Evolutionary conservation across 1,284 basidiomycete species (phyloP), one percentile per base, ranked within the genome.

Genomic region (Ustilago vetiveriae): DNA sequence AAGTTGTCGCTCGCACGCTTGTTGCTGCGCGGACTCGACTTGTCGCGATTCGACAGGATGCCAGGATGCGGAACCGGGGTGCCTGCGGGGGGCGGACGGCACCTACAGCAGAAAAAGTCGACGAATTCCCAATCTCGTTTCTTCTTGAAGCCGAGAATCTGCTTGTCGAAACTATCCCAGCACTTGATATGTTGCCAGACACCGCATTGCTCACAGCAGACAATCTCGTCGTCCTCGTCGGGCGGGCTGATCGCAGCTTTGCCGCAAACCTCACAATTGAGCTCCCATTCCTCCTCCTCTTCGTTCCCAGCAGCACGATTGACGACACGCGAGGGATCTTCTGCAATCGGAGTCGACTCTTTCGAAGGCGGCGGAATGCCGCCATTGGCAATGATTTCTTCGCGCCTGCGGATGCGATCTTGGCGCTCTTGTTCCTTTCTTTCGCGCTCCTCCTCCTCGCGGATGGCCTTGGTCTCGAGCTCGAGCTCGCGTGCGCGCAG

Each of bases 241-340:
- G 58, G 54, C 23, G 72, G 72, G 78, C 92, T 92, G 52, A 87
- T 83, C 9, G 90, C 90, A 29, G 84, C 85, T 50, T 86, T 85
- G 46, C 85, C 85, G 79, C 92, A 94, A 19, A 94, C 85, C 76
- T 94, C 92, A 80, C 92, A 94, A 74, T 90, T 88, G 39, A 94
- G 84, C 53, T 90, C 87, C 92, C 92, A 94, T 59, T 89, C 87
- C 46, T 88, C 89, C 72, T 85, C 81, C 49, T 81, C 54, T 16
- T 68, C 56, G 13, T 47, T 49, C 26, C 17, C 39, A 30, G 21
- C 39, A 30, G 21, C 19, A 21, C 41, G 51, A 23, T 62, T 56
- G 14, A 27, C 21, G 10, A 19, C 38, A 16, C 37, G 33, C 35
- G 35, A 27, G 3, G 26, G 8, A 8, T 49, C 43, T 6, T 62